A percentile compares a stretch with the other conserved stretches of the same genome.
phyloP scores from a whole-genome alignment of 331 rosid genomes.

The Prunus yedoensis region DNA sequence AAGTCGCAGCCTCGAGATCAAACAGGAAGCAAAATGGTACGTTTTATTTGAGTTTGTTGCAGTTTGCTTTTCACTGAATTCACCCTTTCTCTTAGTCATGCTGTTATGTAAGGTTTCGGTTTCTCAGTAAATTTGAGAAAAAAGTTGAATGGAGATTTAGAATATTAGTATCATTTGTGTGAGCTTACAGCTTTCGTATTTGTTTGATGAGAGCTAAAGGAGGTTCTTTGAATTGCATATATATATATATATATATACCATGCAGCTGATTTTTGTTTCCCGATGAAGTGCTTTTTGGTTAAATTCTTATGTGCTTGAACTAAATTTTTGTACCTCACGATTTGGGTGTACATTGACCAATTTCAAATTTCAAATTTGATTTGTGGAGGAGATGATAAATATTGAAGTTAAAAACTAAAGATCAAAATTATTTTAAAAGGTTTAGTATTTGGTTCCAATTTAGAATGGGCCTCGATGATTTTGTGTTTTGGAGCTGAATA shows the following conservation, averaged over 20 bases:
- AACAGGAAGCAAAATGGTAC: not conserved
- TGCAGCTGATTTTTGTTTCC: not conserved
- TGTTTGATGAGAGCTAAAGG: not conserved
- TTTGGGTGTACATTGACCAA: not conserved
- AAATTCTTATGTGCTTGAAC: too few relatives aligned
- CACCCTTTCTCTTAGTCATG: not conserved
- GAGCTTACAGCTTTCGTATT: not conserved
- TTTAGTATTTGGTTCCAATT: not conserved
- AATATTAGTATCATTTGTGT: not conserved
- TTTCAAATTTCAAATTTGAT: too few relatives aligned
- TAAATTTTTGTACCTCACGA: not conserved
- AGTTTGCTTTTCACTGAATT: not conserved
- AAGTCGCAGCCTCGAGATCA: constrained; percentile 2
- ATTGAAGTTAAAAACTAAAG: too few relatives aligned
- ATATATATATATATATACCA: not conserved
- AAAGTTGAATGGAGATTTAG: not conserved
- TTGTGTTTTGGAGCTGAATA: not conserved
- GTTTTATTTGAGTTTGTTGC: not conserved
- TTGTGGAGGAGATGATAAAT: too few relatives aligned
- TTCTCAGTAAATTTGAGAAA: not conserved
- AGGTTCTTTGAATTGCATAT: not conserved
- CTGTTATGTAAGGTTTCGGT: not conserved
- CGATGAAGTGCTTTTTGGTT: not conserved
- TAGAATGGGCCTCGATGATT: not conserved
- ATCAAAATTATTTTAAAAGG: not conserved